Base-by-base conservation (phyloP, 2,329 filamentous ascomycete species). In the Periconia macrospinosa region DNA sequence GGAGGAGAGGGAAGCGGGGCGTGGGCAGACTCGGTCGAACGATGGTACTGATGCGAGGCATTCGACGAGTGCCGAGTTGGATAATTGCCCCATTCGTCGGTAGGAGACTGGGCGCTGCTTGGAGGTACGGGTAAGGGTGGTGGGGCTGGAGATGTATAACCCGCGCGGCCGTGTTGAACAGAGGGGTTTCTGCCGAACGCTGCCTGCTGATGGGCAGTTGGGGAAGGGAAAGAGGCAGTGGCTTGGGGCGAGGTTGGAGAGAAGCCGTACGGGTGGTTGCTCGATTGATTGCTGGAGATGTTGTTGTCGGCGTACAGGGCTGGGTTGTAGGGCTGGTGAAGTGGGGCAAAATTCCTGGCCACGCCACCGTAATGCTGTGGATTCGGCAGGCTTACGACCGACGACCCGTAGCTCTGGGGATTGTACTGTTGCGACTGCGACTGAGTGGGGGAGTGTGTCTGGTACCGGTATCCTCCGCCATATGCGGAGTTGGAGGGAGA, bases 341-440 rank as follows among this genome's bases (percentile, higher is more conserved):
- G 62, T 17, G 66, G 62, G 47, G 71, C 67, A 49, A 70, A 75
- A 8, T 71, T 66, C 47, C 71, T 61, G 50, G 68, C 71, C 20
- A 74, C 60, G 48, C 69, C 73, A 42, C 73, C 70, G 53, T 81
- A 93, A 37, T 81, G 78, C 69, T 88, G 83, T 1, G 90, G 89
- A 67, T 92, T 93, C 9, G 73, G 71, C 54, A 70, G 62, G 13
- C 68, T 58, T 2, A 70, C 56, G 49, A 72, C 64, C 19, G 70
- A 73, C 27, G 79, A 72, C 44, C 76, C 78, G 70, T 85, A 88
- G 63, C 84, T 77, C 65, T 86, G 84, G 14, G 86, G 86, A 60
- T 88, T 87, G 73, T 88, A 88, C 42, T 80, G 63, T 60, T 71
- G 69, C 68, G 74, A 52, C 67, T 76, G 50, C 46, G 57, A 56